Evolutionary conservation across 2,329 filamentous ascomycete species (phyloP), one percentile per base, ranked within the genome.

Genomic region (Escovopsis sp.): DNA sequence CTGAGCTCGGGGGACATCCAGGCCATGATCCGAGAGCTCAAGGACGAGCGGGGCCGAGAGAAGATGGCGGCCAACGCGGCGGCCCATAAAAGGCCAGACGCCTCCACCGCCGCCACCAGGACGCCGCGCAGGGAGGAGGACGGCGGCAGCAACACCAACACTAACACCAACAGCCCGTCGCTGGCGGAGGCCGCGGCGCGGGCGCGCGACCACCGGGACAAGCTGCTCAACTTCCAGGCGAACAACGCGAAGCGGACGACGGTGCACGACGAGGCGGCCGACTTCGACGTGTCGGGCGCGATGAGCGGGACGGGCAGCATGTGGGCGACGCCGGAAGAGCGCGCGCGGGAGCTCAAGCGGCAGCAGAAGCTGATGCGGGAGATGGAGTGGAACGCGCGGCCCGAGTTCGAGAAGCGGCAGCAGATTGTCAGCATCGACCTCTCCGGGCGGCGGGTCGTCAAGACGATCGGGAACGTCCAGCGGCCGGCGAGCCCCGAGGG

Each of bases 341-440:
- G 87, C 35, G 88, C 87, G 1, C 68, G 79, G 48, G 85, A 91
- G 57, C 64, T 94, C 43, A 93, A 89, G 61, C 74, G 79, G 44
- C 88, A 94, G 61, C 87, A 94, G 61, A 84, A 83, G 57, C 66
- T 88, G 4, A 62, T 94, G 50, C 68, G 85, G 5, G 85, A 94
- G 60, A 79, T 91, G 69, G 84, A 94, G 53, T 93, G 87, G 79
- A 83, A 82, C 50, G 79, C 82, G 4, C 68, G 74, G 40, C 86
- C 87, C 0, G 88, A 93, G 47, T 94, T 87, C 60, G 88, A 95
- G 65, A 94, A 89, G 70, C 73, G 84, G 44, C 76, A 74, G 51
- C 80, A 91, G 45, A 81, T 95, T 1, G 74, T 93, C 49, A 89
- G 83, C 54, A 83, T 94, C 46, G 86, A 94, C 56, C 64, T 94